A percentile compares a stretch with the other conserved stretches of the same genome.
These are phyloP conservation scores for Dothiorella sarmentorum DNA, from an alignment of 2,329 filamentous ascomycete genomes.

Conservation along the genomic window DNA sequence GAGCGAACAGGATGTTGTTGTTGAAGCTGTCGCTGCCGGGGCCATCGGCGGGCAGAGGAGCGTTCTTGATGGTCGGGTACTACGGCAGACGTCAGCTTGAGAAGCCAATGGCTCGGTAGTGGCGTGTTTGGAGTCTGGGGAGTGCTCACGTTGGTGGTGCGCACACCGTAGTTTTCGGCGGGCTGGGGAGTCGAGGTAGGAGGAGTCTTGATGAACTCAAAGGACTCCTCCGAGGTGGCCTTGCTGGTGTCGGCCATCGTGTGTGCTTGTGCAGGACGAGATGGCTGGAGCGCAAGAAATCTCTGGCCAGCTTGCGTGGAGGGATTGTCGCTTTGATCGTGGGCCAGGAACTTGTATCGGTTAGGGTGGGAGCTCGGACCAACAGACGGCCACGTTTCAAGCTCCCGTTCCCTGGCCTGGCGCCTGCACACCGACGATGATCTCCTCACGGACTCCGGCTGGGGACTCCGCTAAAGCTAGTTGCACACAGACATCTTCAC, in stretches of 20 bases:
- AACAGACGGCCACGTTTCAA: slow-evolving; percentile 18
- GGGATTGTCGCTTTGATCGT: slow-evolving; percentile 5
- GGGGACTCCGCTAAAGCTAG: too few species aligned
- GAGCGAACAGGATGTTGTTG: slow-evolving; percentile 69
- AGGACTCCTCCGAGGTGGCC: slow-evolving; percentile 49
- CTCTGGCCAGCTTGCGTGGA: not conserved
- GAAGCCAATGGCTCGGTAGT: slow-evolving; percentile 33
- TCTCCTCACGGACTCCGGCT: too few species aligned
- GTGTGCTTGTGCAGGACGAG: not conserved
- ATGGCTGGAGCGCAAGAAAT: slow-evolving; percentile 36
- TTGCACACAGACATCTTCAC: too few species aligned
- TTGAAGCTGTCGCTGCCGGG: slow-evolving; percentile 83
- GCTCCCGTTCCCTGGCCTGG: slow-evolving; percentile 5
- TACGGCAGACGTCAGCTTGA: slow-evolving; percentile 40
- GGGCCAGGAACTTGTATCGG: not conserved
- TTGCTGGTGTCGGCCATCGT: slow-evolving; percentile 34
- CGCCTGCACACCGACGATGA: too few species aligned
- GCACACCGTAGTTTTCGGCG: slow-evolving; percentile 57
- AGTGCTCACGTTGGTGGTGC: slow-evolving; percentile 57
- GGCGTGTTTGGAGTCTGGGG: not conserved
- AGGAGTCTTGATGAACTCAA: slow-evolving; percentile 66
- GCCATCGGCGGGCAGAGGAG: slow-evolving; percentile 85
- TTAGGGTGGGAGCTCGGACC: slow-evolving; percentile 12
- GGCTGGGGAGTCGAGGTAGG: slow-evolving; percentile 51
- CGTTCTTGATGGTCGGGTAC: slow-evolving; percentile 91